Base-by-base conservation (phyloP, 2,329 filamentous ascomycete species). In the Thyridium curvatum region DNA sequence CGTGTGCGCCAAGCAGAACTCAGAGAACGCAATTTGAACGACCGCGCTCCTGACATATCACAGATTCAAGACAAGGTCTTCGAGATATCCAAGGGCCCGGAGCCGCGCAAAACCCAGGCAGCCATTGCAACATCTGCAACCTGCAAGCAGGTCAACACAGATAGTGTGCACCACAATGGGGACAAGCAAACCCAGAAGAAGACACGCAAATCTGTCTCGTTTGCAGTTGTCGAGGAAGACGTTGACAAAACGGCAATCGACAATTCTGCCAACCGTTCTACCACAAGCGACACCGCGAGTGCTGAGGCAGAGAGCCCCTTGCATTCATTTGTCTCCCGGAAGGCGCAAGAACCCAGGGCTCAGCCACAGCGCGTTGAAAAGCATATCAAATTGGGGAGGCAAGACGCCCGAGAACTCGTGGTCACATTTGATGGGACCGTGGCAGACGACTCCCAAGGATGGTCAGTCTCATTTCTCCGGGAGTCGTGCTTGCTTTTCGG, bases 11-110 rank as follows among this genome's bases (percentile, higher is more conserved):
- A 66, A 15, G 60, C 68, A 3, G 58, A 70, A 41, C 58, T 71
- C 26, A 53, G 54, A 31, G 60, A 56, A 6, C 66, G 69, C 18
- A 64, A 68, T 15, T 63, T 59, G 38, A 65, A 65, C 33, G 72
- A 76, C 21, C 43, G 44, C 3, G 59, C 66, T 3, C 52, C 62
- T 2, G 58, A 63, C 39, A 44, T 62, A 29, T 58, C 58, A 4
- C 41, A 37, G 10, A 13, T 58, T 5, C 30, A 41, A 4, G 35
- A 37, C 6, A 18, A 44, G 46, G 44, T 65, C 21, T 48, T 57
- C 29, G 51, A 46, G 7, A 55, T 67, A 12, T 48, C 30, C 8
- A 45, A 39, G 13, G 52, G 56, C 4, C 54, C 21, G 6, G 21
- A 26, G 21, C 33, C 6, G 12, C 33, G 33, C 16, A 28, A 35